Conservation (phyloP, 768 basidiomycete genomes). For the Fomitopsis serialis region DNA sequence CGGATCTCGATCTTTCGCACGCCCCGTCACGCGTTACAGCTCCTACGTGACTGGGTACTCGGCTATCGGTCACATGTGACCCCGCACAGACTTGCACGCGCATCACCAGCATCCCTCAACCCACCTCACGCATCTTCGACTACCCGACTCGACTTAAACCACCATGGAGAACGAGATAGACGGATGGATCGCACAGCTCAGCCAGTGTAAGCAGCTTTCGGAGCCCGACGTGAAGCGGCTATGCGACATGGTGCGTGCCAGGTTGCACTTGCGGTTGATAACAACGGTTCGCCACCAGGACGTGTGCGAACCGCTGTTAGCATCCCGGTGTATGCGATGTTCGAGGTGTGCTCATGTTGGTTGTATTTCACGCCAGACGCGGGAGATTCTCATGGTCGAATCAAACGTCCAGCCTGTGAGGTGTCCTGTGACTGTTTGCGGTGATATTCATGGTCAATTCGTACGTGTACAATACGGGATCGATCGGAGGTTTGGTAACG, state of each 20-base stretch:
- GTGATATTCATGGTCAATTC: constrained; percentile 99
- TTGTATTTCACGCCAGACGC: constrained; percentile 51
- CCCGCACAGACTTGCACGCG: constrained; percentile 12
- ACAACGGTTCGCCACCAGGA: constrained; percentile 18
- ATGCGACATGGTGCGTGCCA: constrained; percentile 88
- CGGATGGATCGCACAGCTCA: constrained; percentile 93
- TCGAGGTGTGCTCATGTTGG: constrained; percentile 8
- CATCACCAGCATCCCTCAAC: constrained; percentile 17
- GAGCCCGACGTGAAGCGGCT: constrained; percentile 96
- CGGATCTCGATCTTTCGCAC: constrained; percentile 3
- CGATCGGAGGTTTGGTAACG: constrained; percentile 7
- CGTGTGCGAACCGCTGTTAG: not conserved
- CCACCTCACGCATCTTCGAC: constrained; percentile 8
- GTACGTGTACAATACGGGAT: constrained; percentile 50
- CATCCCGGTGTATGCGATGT: constrained; percentile 2
- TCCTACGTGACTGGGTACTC: not conserved
- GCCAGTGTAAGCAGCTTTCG: constrained; percentile 94
- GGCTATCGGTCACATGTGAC: constrained; percentile 6
- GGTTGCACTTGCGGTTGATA: constrained; percentile 22
- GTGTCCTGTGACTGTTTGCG: constrained; percentile 99
- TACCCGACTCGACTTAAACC: constrained; percentile 7
- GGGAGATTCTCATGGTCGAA: constrained; percentile 98
- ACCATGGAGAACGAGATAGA: constrained; percentile 75
- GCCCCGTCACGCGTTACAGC: constrained; percentile 8
- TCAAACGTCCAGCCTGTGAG: constrained; percentile 97